phyloP scores from a whole-genome alignment of 2,329 filamentous ascomycete species.

The Phialophora chinensis region DNA sequence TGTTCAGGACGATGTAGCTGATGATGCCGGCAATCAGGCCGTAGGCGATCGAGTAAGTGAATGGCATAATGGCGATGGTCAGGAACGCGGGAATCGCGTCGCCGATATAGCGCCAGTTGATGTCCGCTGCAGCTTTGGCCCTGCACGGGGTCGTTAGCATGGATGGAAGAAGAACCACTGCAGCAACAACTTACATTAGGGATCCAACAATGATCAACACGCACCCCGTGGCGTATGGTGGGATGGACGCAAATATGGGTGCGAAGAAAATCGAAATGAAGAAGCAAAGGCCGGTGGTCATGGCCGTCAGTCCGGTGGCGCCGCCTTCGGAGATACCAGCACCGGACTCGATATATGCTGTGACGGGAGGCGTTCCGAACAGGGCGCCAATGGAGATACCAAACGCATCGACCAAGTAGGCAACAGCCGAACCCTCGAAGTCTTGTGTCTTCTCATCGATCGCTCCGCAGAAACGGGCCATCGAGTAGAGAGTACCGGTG shows the following conservation, averaged over 20 bases:
- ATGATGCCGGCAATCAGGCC: conserved; percentile 82
- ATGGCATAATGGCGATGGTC: conserved; percentile 84
- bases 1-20: conserved; percentile 78
- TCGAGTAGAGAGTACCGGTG: conserved; percentile 85
- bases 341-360: conserved; percentile 86
- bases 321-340: conserved; percentile 89
- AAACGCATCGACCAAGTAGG: conserved; percentile 82
- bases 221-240: conserved; percentile 86
- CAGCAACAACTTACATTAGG: conserved; percentile 73
- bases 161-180: too few relatives aligned
- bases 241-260: conserved; percentile 87
- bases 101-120: conserved; percentile 87
- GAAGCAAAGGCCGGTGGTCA: conserved; percentile 80
- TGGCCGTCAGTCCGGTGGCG: conserved; percentile 81
- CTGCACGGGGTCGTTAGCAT: conserved; percentile 8
- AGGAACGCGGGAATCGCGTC: conserved; percentile 85
- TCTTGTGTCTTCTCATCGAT: conserved; percentile 84
- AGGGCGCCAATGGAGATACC: conserved; percentile 80
- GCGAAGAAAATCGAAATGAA: conserved; percentile 88
- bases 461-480: conserved; percentile 81
- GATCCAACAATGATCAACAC: conserved; percentile 87
- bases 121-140: conserved; percentile 65
- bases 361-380: conserved; percentile 79
- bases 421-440: conserved; percentile 82
- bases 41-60: conserved; percentile 87